A percentile compares a stretch with the other conserved stretches of the same genome.
Conservation (phyloP, 2,329 filamentous ascomycete genomes). For the Ceratocystis ficicola region DNA sequence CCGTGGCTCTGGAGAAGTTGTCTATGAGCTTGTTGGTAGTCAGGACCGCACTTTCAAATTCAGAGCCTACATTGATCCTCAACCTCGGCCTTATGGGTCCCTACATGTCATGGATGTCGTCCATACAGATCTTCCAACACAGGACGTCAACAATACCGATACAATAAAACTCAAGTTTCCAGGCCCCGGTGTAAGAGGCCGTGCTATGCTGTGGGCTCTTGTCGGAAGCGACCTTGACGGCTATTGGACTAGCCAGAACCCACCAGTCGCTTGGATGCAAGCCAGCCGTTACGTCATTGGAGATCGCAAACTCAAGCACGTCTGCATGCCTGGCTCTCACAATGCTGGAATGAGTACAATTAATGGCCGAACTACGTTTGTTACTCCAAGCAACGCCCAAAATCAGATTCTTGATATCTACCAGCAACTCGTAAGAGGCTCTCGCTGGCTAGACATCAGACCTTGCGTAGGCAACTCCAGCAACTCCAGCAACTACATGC, state of each 20-base stretch:
- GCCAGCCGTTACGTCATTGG: constrained; percentile 25
- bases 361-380: constrained; percentile 25
- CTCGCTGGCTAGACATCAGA: constrained; percentile 37
- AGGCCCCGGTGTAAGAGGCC: constrained; percentile 14
- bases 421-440: constrained; percentile 33
- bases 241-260: constrained; percentile 18
- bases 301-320: constrained; percentile 31
- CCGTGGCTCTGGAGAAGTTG: constrained; percentile 12
- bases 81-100: constrained; percentile 7
- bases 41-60: constrained; percentile 13
- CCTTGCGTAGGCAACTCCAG: constrained; percentile 18
- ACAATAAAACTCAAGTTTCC: constrained; percentile 11
- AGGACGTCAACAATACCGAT: constrained; percentile 10
- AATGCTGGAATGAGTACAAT: constrained; percentile 36
- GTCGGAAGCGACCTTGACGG: constrained; percentile 14
- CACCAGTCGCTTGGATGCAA: constrained; percentile 25
- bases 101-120: constrained; percentile 17
- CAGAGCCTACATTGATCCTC: constrained; percentile 14
- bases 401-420: constrained; percentile 34
- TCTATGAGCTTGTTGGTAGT: constrained; percentile 14
- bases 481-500: constrained; percentile 6
- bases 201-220: constrained; percentile 15
- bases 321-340: constrained; percentile 37
- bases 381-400: constrained; percentile 29
- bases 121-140: constrained; percentile 10